phyloP scores from a whole-genome alignment of 257 asterid genomes.

The Solanum neorickii region DNA sequence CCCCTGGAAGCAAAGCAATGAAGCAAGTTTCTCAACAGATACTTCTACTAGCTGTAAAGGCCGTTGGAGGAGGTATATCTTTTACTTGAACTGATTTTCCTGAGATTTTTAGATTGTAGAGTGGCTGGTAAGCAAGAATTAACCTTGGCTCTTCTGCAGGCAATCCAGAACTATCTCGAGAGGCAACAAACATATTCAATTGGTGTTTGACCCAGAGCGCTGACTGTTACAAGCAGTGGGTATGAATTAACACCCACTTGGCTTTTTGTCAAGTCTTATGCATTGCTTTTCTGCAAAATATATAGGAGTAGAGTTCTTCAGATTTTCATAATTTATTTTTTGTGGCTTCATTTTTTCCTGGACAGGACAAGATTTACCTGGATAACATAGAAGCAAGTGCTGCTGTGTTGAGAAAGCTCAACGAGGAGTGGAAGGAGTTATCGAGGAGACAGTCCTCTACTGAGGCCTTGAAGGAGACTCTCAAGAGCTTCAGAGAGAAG shows the following conservation, averaged over 20 bases:
- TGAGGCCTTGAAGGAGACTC: conserved; percentile 38
- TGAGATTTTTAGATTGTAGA: not conserved
- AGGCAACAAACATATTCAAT: conserved; percentile 54
- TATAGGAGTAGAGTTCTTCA: not conserved
- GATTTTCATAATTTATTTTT: not conserved
- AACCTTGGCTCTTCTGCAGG: conserved; percentile 29
- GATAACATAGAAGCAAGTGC: conserved; percentile 62
- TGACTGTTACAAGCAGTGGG: conserved; percentile 83
- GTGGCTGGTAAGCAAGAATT: not conserved
- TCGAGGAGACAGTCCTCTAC: conserved; percentile 46
- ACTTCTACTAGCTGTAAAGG: conserved; percentile 37
- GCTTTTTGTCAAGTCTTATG: not conserved
- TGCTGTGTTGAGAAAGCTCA: conserved; percentile 46
- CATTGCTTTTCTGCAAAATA: not conserved
- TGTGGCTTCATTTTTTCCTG: not conserved
- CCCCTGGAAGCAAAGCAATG: conserved; percentile 82
- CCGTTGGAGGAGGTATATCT: conserved; percentile 56
- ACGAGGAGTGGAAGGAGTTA: conserved; percentile 40
- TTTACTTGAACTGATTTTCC: not conserved
- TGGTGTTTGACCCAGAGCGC: conserved; percentile 75
- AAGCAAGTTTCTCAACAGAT: conserved; percentile 65
- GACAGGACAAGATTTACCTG: conserved; percentile 46
- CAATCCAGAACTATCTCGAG: conserved; percentile 52
- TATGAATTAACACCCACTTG: conserved; percentile 14
- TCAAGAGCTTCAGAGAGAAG: conserved; percentile 60